Evolutionary conservation across 495 filamentous ascomycete species (phyloP), one percentile per base, ranked within the genome.

Genomic region (Clavariopsis aquatica): DNA sequence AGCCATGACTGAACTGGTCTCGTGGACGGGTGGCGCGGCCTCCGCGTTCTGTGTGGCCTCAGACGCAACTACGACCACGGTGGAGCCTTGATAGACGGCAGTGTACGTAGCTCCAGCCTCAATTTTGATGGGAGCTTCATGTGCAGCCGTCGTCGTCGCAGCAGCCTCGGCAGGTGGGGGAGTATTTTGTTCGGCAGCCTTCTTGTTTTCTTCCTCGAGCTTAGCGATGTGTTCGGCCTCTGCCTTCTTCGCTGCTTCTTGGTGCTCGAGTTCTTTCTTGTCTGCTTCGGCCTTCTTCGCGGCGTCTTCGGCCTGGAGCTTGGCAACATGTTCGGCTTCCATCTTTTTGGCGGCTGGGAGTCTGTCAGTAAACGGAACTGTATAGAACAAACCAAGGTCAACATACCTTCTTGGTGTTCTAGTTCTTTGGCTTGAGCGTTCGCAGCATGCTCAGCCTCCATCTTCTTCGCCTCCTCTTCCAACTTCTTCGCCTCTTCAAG

Each of bases 161-260:
- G 45, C 17, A n/a, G 20, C 17, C 45, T n/a, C 15, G 45, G 8
- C 8, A 47, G 20, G 8, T 24, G 47, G 3, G 26, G 47, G 19
- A 49, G 47, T n/a, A 6, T 19, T 22, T 22, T 22, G 7, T 24
- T 49, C 47, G 12, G 20, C 7, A 4, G 47, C 19, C 2, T 23
- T 27, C 19, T 49, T 49, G 19, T 22, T n/a, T 24, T 49, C 24
- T 27, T 10, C 47, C 24, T 49, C 20, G 5, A 10, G 7, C 19
- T 49, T 49, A 2, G 47, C 47, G 26, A 49, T 49, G 47, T 49
- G 47, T 24, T 49, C 47, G 6, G 47, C 47, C 47, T 49, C 47
- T 1, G 24, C 24, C 19, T 49, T 4, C 47, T 49, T 49, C 19
- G 47, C 47, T 3, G 20, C 47, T 27, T 22, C 9, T 15, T 49